These are phyloP conservation scores for Andrographis paniculata DNA, from an alignment of 305 asterid species.

Conservation along the genomic window DNA sequence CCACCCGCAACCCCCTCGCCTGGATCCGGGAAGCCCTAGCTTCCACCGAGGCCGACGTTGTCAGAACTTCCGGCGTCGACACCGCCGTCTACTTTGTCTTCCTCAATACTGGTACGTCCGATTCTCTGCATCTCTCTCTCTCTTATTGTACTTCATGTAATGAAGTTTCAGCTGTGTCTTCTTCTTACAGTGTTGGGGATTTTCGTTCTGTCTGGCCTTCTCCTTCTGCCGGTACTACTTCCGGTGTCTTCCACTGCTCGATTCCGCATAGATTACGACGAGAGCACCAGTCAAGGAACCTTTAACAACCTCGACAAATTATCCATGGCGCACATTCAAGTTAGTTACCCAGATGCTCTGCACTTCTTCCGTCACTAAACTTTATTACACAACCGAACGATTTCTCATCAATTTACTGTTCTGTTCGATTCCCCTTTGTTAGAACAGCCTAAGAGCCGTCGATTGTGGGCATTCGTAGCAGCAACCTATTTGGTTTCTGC, in stretches of 20 bases:
- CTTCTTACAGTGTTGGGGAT: constrained; percentile 57
- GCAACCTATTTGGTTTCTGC: constrained; percentile 68
- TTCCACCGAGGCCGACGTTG: constrained; percentile 75
- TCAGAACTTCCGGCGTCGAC: constrained; percentile 77
- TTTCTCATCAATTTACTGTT: too few relatives aligned
- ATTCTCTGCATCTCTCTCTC: not conserved
- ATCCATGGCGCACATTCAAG: constrained; percentile 63
- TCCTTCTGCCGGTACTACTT: constrained; percentile 71
- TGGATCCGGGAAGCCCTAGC: constrained; percentile 79
- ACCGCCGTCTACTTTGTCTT: constrained; percentile 90
- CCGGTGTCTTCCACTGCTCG: constrained; percentile 58
- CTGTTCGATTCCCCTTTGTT: not conserved
- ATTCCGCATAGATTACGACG: constrained; percentile 17
- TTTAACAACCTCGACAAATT: constrained; percentile 68
- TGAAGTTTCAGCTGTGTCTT: not conserved
- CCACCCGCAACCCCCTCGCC: constrained; percentile 65
- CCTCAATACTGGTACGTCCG: constrained; percentile 62
- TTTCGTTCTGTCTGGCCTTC: constrained; percentile 49
- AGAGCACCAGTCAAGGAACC: constrained; percentile 50
- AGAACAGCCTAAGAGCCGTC: constrained; percentile 38
- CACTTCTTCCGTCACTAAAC: too few relatives aligned
- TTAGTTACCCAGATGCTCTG: constrained; percentile 36
- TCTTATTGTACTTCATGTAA: not conserved
- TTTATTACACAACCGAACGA: too few relatives aligned
- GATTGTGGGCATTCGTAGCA: constrained; percentile 71